Evolutionary conservation across 2,329 filamentous ascomycete species (phyloP), one percentile per base, ranked within the genome.

Genomic region (Tolypocladium nubicola): DNA sequence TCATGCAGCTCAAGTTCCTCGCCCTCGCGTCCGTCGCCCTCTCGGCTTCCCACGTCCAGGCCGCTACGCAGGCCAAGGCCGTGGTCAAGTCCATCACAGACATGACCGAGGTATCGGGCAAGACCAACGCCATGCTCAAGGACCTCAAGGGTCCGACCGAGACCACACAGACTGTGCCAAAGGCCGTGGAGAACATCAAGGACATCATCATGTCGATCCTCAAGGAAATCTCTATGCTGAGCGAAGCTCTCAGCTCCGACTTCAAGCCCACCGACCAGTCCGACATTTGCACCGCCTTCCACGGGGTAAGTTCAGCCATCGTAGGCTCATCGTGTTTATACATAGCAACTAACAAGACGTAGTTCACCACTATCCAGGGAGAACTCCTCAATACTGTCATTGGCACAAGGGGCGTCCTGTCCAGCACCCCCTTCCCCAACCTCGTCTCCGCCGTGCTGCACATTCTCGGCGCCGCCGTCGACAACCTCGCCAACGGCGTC

Each of bases 1-100:
- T 26, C 8, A 65, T 63, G 62, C 58, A 60, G 40, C 57, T 63
- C 60, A 63, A 64, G 55, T 8, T 62, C 35, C 43, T 64, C 30
- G 53, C 60, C 54, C n/a, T 62, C 40, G 47, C 55, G 52, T 56
- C 62, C 53, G n/a, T 61, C 57, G 56, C 61, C 43, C 57, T 64
- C 30, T 58, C 56, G 45, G 59, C 57, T 21, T 56, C 59, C 4
- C 56, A 56, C 30, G 60, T 53, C 43, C 59, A 60, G 37, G 58
- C 61, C 16, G 54, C 57, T 30, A 43, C 56, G 37, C 45, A 55
- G 23, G 47, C 60, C 23, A 52, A 58, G 39, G 38, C 45, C 16
- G 45, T 64, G 45, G 45, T 57, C 52, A 40, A 38, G 8, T 39
- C 55, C 40, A 56, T 65, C 52, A 30, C 60, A 21, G 52, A 55